Evolutionary conservation across 345 rosid genomes (phyloP), one percentile per base, ranked within the genome.

Genomic region (Euphorbia lathyris): DNA sequence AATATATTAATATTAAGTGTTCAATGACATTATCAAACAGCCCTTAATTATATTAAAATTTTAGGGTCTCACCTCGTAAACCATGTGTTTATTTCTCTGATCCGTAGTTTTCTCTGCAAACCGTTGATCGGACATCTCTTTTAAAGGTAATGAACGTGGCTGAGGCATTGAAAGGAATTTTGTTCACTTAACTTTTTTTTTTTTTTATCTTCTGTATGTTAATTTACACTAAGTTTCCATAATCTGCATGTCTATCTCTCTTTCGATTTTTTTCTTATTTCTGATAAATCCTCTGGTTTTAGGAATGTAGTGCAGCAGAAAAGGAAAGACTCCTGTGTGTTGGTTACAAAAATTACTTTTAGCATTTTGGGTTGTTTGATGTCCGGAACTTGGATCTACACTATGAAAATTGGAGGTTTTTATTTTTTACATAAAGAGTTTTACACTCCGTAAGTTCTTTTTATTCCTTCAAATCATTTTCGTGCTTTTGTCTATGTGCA

Each of bases 341-440:
- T 84, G 29, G 42, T 69, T 71, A 86, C 88, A 50, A 89, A 87
- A 77, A 79, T 86, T 60, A 22, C 77, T 64, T 94, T 94, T 75
- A 78, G 81, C 78, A 68, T 73, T 63, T 77, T 94, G 69, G 97
- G 97, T 40, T 78, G 76, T 69, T 57, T 89, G 74, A 89, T 91
- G 96, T 57, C 85, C 57, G 90, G 83, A 68, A 92, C 96, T 76
- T 78, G 91, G 79, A 19, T 86, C 70, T 91, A 84, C 81, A 88
- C 95, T 53, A 36, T 86, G 59, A 51, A 75, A 45, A 90, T 94
- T 43, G 81, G 86, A 77, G 97, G 98, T 69, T 83, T 32, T 97
- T 96, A 73, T 94, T 94, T 70, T n/a, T n/a, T n/a, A n/a, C 93
- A 90, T 67, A 83, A 67, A 80, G 98, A 94, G 70, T 90, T 94